A percentile compares a stretch with the other conserved stretches of the same genome.
These are phyloP conservation scores for Magnolia officinalis DNA, from an alignment of 164 flowering plant genomes.

Conservation along the genomic window DNA sequence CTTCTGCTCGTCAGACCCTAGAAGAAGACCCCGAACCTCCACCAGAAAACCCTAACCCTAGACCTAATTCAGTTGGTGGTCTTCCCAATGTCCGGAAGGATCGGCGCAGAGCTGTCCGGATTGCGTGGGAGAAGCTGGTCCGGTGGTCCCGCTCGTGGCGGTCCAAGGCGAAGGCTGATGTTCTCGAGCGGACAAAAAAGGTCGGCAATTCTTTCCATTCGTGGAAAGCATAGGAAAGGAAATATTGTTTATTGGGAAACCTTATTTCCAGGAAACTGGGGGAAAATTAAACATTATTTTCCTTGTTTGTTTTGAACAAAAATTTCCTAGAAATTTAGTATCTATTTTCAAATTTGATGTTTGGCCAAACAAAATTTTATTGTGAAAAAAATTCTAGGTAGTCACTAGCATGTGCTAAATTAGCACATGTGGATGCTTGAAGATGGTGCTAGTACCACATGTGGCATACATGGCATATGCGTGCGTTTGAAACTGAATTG, in stretches of 20 bases:
- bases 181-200: slow-evolving; percentile 82
- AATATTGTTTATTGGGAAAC: neutral
- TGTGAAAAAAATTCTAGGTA: too few species aligned
- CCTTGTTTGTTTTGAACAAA: too few species aligned
- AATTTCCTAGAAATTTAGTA: too few species aligned
- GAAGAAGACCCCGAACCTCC: slow-evolving; percentile 7
- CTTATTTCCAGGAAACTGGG: neutral
- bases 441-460: too few species aligned
- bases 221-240: neutral
- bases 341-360: too few species aligned
- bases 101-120: slow-evolving; percentile 55
- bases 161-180: slow-evolving; percentile 72
- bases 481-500: too few species aligned
- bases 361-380: too few species aligned
- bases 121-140: slow-evolving; percentile 94
- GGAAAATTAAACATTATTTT: too few species aligned
- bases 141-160: slow-evolving; percentile 96
- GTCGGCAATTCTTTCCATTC: slow-evolving; percentile 21
- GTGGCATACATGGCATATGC: too few species aligned
- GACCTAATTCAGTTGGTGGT: neutral
- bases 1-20: slow-evolving; percentile 1
- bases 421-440: too few species aligned
- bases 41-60: slow-evolving; percentile 8
- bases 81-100: slow-evolving; percentile 26
- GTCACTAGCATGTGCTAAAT: too few species aligned